Percentiles rank a stretch among this genome's conserved stretches.
phyloP scores from a whole-genome alignment of 305 asterid genomes.

The Withania somnifera region DNA sequence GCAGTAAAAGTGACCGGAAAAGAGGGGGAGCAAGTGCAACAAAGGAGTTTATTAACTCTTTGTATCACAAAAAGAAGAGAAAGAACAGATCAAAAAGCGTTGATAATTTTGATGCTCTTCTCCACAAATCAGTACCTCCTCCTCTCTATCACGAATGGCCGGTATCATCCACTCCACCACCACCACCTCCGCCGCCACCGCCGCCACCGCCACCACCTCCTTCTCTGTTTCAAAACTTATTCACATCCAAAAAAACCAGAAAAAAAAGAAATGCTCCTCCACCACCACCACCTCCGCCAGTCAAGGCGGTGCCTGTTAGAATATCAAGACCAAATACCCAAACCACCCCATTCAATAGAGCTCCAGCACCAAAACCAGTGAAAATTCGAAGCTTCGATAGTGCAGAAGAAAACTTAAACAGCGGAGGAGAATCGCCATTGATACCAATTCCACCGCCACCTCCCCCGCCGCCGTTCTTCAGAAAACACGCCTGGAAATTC shows the following conservation, averaged over 20 bases:
- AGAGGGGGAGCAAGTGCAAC: conserved; percentile 53
- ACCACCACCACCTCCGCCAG: conserved; percentile 6
- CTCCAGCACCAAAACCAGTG: conserved; percentile 13
- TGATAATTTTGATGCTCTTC: conserved; percentile 52
- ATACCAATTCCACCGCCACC: conserved; percentile 51
- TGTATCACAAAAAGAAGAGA: conserved; percentile 60
- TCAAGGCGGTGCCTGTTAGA: conserved; percentile 14
- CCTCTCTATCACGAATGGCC: conserved; percentile 25
- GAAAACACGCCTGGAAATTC: conserved; percentile 60
- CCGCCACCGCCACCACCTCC: conserved; percentile 39
- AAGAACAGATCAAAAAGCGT: conserved; percentile 53
- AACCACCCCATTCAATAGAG: not conserved
- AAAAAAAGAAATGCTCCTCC: conserved; percentile 37
- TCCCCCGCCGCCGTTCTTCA: conserved; percentile 56
- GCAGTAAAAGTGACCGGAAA: conserved; percentile 35
- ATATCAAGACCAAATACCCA: conserved; percentile 14
- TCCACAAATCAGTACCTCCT: conserved; percentile 40
- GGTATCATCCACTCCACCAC: conserved; percentile 21
- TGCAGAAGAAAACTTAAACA: conserved; percentile 32
- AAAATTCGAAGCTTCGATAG: conserved; percentile 22
- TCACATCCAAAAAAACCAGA: conserved; percentile 48
- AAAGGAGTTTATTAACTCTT: conserved; percentile 61
- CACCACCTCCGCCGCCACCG: conserved; percentile 25
- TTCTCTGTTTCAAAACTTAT: conserved; percentile 36
- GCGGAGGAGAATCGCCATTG: conserved; percentile 58